These are phyloP conservation scores for Ilex paraguariensis DNA, from an alignment of 305 asterid genomes.

Conservation along the genomic window DNA sequence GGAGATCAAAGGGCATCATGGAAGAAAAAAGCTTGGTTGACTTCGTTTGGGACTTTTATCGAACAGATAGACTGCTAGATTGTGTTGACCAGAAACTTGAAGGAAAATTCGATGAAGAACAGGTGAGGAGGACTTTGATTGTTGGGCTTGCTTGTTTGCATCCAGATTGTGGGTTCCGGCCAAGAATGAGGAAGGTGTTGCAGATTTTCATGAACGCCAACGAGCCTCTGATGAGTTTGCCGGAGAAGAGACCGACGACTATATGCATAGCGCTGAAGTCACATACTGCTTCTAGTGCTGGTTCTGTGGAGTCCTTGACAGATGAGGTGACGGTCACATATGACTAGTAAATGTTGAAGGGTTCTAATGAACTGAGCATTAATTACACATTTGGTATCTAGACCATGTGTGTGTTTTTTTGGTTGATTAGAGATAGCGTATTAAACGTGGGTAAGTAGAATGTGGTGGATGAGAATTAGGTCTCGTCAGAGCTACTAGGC, in stretches of 20 bases:
- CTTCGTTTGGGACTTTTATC: constrained; percentile 31
- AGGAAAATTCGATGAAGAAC: constrained; percentile 30
- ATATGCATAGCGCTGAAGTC: background rate
- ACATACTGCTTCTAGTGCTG: background rate
- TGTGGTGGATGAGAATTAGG: no score
- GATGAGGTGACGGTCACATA: background rate
- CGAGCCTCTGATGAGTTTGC: constrained; percentile 48
- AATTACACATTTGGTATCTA: no score
- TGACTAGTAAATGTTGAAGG: no score
- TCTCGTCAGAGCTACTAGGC: no score
- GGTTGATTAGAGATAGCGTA: no score
- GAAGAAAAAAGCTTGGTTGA: constrained; percentile 51
- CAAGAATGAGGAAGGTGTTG: constrained; percentile 49
- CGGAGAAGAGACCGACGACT: background rate
- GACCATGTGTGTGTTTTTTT: no score
- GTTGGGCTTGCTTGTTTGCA: constrained; percentile 56
- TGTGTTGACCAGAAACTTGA: constrained; percentile 33
- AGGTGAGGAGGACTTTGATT: constrained; percentile 33
- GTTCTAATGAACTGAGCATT: no score
- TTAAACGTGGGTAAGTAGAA: no score
- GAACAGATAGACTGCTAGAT: constrained; percentile 27
- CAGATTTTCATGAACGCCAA: constrained; percentile 37
- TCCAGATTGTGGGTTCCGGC: constrained; percentile 45
- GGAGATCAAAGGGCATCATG: constrained; percentile 49
- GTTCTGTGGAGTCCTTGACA: background rate